Evolutionary conservation across 768 basidiomycete species (phyloP).

Genomic region (Fomitopsis pulvina): DNA sequence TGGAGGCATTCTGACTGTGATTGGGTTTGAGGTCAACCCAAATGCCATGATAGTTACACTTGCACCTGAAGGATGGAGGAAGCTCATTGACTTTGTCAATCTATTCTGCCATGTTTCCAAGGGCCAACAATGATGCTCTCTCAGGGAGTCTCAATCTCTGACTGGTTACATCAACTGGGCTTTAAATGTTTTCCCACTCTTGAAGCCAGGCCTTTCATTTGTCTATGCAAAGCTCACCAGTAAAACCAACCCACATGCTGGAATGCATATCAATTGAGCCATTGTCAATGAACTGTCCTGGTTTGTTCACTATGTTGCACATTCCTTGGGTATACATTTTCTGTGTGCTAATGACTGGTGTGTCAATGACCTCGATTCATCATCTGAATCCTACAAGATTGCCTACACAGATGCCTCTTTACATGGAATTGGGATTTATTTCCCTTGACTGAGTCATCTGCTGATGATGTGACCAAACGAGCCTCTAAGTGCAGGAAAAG

Average conservation of each 20-base stretch:
- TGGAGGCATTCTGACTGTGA: no score
- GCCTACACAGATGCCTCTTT: conserved; percentile 19
- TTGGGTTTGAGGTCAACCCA: no score
- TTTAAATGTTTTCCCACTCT: conserved; percentile 29
- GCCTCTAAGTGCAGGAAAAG: no score
- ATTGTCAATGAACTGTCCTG: conserved; percentile 27
- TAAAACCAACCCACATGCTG: conserved; percentile 8
- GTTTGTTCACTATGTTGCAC: conserved; percentile 22
- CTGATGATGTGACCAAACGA: background rate
- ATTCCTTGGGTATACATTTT: conserved; percentile 16
- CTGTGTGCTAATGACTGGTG: background rate
- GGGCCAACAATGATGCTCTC: no score
- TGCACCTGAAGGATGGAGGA: no score
- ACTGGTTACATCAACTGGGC: conserved; percentile 35
- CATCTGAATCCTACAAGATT: conserved; percentile 5
- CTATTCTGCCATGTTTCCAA: no score
- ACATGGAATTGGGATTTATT: conserved; percentile 17
- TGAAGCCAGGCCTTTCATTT: conserved; percentile 22
- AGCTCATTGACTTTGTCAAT: no score
- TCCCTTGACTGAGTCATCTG: background rate
- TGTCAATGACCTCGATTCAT: conserved; percentile 5
- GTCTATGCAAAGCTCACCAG: conserved; percentile 28
- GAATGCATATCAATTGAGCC: conserved; percentile 23
- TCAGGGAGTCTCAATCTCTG: conserved; percentile 25
- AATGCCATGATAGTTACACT: no score